phyloP scores from a whole-genome alignment of 2,329 filamentous ascomycete species.

The Sporothrix euskadiensis region DNA sequence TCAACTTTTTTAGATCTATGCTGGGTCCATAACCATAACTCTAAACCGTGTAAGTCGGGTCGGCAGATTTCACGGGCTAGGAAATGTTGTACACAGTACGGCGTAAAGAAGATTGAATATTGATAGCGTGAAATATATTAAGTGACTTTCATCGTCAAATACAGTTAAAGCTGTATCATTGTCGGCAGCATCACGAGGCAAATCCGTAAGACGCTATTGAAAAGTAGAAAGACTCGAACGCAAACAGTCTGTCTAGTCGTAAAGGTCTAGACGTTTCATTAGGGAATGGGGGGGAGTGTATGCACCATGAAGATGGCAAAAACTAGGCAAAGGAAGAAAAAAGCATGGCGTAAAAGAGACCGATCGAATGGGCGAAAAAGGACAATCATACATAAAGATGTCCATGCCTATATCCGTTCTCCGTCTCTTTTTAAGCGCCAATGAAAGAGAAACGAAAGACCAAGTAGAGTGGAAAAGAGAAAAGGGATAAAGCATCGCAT shows the following conservation, averaged over 20 bases:
- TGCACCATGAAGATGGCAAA: background rate
- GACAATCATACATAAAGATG: background rate
- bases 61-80: background rate
- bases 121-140: background rate
- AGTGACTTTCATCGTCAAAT: background rate
- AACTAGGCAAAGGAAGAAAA: background rate
- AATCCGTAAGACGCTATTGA: background rate
- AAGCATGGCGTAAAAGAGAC: background rate
- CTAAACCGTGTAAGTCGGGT: background rate
- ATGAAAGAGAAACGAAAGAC: background rate
- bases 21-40: background rate
- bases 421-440: background rate
- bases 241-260: background rate
- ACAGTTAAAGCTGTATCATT: background rate
- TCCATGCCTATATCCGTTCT: background rate
- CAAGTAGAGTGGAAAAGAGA: background rate
- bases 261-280: background rate
- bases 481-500: background rate
- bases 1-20: background rate
- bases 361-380: background rate
- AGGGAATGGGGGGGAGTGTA: background rate
- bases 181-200: background rate
- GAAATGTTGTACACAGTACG: background rate
- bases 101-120: background rate
- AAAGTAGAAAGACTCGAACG: background rate